Evolutionary conservation across 163 green algal species (phyloP).

Genomic region (Picocystis sp.): DNA sequence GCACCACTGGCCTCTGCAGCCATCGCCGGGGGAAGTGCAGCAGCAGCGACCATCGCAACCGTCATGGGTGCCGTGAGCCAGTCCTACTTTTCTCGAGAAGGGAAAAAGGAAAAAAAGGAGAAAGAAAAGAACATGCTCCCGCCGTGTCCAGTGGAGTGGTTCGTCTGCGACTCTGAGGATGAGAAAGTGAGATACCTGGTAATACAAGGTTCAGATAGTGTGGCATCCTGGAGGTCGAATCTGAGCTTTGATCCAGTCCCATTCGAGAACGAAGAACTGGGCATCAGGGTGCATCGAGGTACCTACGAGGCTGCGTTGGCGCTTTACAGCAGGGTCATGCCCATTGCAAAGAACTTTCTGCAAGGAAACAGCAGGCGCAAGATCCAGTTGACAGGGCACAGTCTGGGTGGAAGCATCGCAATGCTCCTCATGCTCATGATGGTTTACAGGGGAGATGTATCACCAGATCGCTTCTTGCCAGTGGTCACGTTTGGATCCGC

Average conservation of each 20-base stretch:
- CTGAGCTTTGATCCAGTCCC: constrained; percentile 83
- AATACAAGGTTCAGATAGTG: constrained; percentile 62
- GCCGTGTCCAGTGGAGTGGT: constrained; percentile 40
- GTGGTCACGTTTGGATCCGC: constrained; percentile 84
- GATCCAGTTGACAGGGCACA: constrained; percentile 74
- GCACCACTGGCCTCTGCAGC: too few relatives aligned
- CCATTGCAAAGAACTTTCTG: constrained; percentile 68
- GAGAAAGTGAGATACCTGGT: constrained; percentile 59
- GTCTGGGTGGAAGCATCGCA: constrained; percentile 75
- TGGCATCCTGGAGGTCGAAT: constrained; percentile 93
- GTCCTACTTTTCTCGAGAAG: too few relatives aligned
- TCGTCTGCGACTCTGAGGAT: constrained; percentile 48
- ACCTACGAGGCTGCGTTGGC: constrained; percentile 63
- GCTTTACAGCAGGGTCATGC: constrained; percentile 69
- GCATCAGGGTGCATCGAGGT: constrained; percentile 64
- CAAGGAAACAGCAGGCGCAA: constrained; percentile 12
- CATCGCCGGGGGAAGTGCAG: too few relatives aligned
- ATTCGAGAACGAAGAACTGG: constrained; percentile 63
- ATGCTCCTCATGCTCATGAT: constrained; percentile 79
- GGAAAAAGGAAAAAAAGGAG: too few relatives aligned
- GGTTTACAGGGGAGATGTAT: constrained; percentile 53
- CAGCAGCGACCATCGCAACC: too few relatives aligned
- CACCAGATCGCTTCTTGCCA: constrained; percentile 29
- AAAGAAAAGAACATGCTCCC: background rate
- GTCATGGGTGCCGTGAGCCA: too few relatives aligned